Evolutionary conservation across 371 early-diverging fungal species (phyloP), one percentile per base, ranked within the genome.

Genomic region (Blakeslea trispora): DNA sequence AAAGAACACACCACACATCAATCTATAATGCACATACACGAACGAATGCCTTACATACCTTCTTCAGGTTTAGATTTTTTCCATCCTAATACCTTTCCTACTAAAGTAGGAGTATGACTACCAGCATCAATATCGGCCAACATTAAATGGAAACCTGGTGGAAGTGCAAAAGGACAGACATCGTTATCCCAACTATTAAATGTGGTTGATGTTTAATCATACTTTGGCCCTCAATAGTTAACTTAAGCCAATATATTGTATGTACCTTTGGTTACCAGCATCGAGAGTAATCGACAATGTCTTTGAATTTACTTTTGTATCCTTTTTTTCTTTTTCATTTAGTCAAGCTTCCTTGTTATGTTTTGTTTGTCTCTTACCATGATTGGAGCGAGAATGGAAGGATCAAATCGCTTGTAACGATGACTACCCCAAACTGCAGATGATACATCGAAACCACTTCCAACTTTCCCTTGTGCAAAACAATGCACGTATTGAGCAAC

Each of bases 391-490:
- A 96, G 62, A 8, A 92, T 71, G 0, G 63, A 61, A 2, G 96
- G 95, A 17, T 81, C 81, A 64, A 97, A 98, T 19, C 97, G 77
- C 10, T 79, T 77, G 63, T 98, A 97, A 5, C 81, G 69, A 60
- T 95, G 96, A 34, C 86, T 86, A 11, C 97, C 98, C 74, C 81
- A 94, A 1, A 93, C 89, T 2, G 97, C 98, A 15, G 93, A 83
- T 4, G 91, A 87, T 15, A 98, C 95, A 69, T 98, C 98, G 63
- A 98, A 98, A 5, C 98, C 98, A 39, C 89, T 89, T 3, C 98
- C 98, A 23, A 98, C 86, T 69, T 98, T 98, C 31, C 98, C 98
- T 66, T 98, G 98, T 17, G 97, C 97, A 35, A 89, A 73, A 54
- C 97, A 95, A 75, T 98, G 98, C n/a, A 87, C 82, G 47, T 87